Conservation (phyloP, 1,139 yeast genomes). For the Yamadazyma pseudoaaseri region DNA sequence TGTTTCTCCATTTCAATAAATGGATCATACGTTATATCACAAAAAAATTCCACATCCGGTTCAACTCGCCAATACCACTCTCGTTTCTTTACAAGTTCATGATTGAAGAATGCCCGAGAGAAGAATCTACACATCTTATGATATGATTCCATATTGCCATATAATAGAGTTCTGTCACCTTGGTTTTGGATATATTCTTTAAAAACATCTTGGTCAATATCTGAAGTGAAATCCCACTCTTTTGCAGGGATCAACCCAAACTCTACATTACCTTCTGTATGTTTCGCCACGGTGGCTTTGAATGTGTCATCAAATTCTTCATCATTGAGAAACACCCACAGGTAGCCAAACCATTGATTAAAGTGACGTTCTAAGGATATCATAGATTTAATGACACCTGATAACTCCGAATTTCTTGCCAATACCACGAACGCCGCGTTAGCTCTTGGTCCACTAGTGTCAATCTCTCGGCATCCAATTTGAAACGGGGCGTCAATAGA, state of each 20-base stretch:
- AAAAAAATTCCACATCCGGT: constrained; percentile 84
- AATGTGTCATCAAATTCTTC: constrained; percentile 68
- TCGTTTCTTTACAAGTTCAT: constrained; percentile 61
- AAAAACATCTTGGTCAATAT: constrained; percentile 33
- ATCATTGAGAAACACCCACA: constrained; percentile 85
- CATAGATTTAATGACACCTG: constrained; percentile 69
- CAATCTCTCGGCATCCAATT: constrained; percentile 51
- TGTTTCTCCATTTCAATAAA: constrained; percentile 71
- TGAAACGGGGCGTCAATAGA: constrained; percentile 43
- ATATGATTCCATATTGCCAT: constrained; percentile 77
- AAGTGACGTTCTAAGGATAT: constrained; percentile 76
- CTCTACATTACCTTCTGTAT: constrained; percentile 58
- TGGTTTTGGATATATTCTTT: constrained; percentile 62
- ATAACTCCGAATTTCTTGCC: constrained; percentile 72
- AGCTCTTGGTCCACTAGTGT: constrained; percentile 36
- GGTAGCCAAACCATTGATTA: constrained; percentile 88
- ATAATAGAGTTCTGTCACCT: constrained; percentile 78
- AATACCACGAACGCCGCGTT: constrained; percentile 84
- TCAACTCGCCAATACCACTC: constrained; percentile 97
- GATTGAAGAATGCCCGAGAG: constrained; percentile 75
- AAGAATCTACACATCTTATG: constrained; percentile 72
- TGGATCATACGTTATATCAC: constrained; percentile 91
- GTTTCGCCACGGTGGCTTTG: constrained; percentile 43
- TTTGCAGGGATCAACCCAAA: constrained; percentile 65
- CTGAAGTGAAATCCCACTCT: constrained; percentile 60